phyloP scores from a whole-genome alignment of 345 rosid species.

The Salix exigua region DNA sequence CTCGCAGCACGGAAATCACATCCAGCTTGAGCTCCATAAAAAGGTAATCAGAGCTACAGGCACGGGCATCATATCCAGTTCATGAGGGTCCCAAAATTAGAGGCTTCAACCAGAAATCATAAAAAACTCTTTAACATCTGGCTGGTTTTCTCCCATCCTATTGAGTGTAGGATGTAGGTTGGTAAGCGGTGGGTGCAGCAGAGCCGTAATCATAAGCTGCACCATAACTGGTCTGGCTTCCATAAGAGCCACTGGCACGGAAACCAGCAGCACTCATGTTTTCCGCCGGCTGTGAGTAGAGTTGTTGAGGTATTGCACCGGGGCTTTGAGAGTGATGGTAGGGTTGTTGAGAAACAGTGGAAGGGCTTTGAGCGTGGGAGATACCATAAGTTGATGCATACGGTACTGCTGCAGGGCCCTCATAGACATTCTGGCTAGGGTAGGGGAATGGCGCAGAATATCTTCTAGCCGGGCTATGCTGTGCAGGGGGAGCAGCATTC shows the following conservation, averaged over 20 bases:
- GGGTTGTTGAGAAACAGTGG: conserved; percentile 36
- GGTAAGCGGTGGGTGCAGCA: conserved; percentile 28
- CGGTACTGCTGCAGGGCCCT: conserved; percentile 22
- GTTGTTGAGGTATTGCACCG: conserved; percentile 36
- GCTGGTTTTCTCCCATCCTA: conserved; percentile 1
- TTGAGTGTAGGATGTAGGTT: conserved; percentile 31
- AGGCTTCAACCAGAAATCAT: background rate
- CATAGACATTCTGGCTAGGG: conserved; percentile 40
- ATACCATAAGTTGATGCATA: conserved; percentile 31
- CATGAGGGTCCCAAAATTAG: background rate
- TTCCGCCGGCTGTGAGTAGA: conserved; percentile 32
- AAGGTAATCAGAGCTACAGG: background rate
- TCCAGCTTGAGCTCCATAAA: conserved; percentile 1
- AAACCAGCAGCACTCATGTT: conserved; percentile 21
- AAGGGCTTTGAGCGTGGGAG: conserved; percentile 36
- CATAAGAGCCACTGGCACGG: conserved; percentile 24
- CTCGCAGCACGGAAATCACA: background rate
- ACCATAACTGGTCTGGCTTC: conserved; percentile 34
- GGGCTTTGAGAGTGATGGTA: conserved; percentile 27
- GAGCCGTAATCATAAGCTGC: conserved; percentile 31
- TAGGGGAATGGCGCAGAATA: conserved; percentile 37
- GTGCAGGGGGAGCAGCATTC: conserved; percentile 34
- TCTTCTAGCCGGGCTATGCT: conserved; percentile 46
- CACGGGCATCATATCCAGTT: background rate
- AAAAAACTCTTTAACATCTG: background rate